Evolutionary conservation across 331 rosid genomes (phyloP), one percentile per base, ranked within the genome.

Genomic region (Acacia concinna): DNA sequence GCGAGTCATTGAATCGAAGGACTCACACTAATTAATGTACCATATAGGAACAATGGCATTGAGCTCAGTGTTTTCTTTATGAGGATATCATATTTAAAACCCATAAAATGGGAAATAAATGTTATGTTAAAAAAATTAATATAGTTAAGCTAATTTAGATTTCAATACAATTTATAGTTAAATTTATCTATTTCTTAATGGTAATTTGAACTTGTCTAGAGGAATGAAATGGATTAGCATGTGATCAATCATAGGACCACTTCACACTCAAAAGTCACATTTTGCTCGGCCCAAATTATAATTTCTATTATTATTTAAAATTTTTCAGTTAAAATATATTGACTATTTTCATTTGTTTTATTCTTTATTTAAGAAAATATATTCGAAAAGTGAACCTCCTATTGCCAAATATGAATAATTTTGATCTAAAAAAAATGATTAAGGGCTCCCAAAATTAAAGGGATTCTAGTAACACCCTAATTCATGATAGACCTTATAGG

Each of bases 21-120:
- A 92, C 38, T 92, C 97, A 94, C 77, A 87, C 97, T 8, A 92
- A 86, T 40, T 90, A 94, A 92, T 94, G 97, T 89, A 87, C 98
- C 97, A 1, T 94, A 94, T 2, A 90, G 83, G 3, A 85, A 75
- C 40, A 81, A 69, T 41, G 97, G 95, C 0, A 86, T 88, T 54
- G 97, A 94, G 54, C 87, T 94, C 2, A 89, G 86, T 69, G 70
- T 94, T 0, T 94, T 94, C 59, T 89, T 94, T 8, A 93, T 94
- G 35, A 89, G 97, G 73, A 23, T 94, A 21, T 92, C 76, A 88
- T 15, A 47, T 71, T 41, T 41, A 34, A 6, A 78, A 32, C 51
- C 40, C 28, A 77, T 35, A 81, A 73, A 84, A 74, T 35, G 31
- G 41, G 41, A 38, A 38, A 9, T 38, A 38, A 38, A 38, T 38